These are phyloP conservation scores for Canna indica DNA, from an alignment of 176 grass and related monocot species.

Conservation along the genomic window DNA sequence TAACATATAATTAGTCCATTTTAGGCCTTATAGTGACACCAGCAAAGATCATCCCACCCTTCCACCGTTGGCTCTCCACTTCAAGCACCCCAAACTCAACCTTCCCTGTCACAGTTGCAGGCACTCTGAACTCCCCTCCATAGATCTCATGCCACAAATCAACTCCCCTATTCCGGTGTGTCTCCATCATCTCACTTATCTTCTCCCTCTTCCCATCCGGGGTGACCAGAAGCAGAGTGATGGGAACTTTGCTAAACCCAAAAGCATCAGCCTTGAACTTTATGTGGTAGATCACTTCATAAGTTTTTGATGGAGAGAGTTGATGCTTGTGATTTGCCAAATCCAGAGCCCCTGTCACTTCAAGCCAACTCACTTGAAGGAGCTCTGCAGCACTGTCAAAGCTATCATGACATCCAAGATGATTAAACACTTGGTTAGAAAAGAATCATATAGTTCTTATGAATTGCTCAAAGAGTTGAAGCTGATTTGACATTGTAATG, in stretches of 20 bases:
- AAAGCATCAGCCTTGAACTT: constrained; percentile 7
- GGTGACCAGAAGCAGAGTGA: neutral
- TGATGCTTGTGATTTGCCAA: neutral
- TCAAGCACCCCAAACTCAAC: neutral
- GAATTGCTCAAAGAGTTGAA: no score
- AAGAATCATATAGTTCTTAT: no score
- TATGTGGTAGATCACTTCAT: neutral
- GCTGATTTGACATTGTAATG: no score
- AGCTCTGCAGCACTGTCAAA: neutral
- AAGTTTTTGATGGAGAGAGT: neutral
- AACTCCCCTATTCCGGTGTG: neutral
- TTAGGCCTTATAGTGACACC: neutral
- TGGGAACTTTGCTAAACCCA: neutral
- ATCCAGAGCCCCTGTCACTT: neutral
- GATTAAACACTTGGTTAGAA: neutral
- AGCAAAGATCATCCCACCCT: neutral
- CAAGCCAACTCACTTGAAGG: neutral
- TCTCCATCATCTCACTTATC: neutral
- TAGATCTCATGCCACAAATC: neutral
- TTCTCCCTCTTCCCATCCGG: neutral
- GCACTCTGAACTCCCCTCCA: neutral
- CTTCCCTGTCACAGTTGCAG: neutral
- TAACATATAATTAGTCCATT: neutral
- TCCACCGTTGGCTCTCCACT: neutral
- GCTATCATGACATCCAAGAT: neutral